Evolutionary conservation across 2,329 filamentous ascomycete genomes (phyloP), one percentile per base, ranked within the genome.

Genomic region (Alternaria panax): DNA sequence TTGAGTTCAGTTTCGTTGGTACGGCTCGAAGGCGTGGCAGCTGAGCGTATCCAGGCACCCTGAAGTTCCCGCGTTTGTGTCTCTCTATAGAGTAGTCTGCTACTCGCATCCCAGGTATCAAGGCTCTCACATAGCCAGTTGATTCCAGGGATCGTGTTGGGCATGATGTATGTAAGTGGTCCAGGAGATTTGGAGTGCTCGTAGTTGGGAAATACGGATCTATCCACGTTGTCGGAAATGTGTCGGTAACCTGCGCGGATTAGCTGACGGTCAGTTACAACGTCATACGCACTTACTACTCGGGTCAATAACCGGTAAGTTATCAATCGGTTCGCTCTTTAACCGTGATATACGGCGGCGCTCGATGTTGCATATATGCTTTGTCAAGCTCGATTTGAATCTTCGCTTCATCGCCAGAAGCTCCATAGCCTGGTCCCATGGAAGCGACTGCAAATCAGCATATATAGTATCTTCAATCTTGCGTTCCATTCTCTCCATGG

Each of bases 361-460:
- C 54, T 77, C 75, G n/a, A 72, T 56, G 8, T 72, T 53, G 42
- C 72, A 72, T 9, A 75, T 59, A 52, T 75, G 71, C 53, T 74
- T 75, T 27, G 74, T 75, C 52, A 74, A 51, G 42, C 74, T 77
- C 7, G 57, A 63, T 6, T 59, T 65, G 20, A 76, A 51, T 36
- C 70, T 71, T 14, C 57, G 47, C 30, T 73, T 73, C 40, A 74
- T 59, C 7, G 63, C 58, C 7, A 72, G 50, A 38, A 70, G 45
- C 9, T 73, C 73, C 22, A 71, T 57, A 20, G 67, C 68, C 48
- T 72, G 69, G 34, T 77, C 74, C 63, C 67, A 76, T 34, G 61
- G 51, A 42, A 77, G 72, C 5, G 67, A 58, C 28, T 69, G 48
- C 36, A 77, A 58, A 42, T 73, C 70, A 7, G 61, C 60, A 36